Conservation (phyloP, 2,329 filamentous ascomycete species). For the Podosphaera fusca region DNA sequence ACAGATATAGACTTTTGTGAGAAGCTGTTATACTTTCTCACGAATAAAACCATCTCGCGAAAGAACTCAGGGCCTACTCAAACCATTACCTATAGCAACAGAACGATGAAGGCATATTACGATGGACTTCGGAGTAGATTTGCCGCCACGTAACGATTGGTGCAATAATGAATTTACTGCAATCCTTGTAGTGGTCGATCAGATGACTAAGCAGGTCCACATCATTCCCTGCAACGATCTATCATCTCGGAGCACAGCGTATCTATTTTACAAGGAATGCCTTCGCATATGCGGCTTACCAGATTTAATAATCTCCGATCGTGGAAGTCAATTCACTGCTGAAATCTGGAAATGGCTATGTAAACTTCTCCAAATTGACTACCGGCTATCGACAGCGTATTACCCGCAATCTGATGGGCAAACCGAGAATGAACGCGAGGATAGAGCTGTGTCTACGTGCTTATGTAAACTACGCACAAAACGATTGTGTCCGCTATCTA, state of each 20-base stretch:
- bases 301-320: slow-evolving; percentile 4
- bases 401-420: background rate
- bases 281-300: background rate
- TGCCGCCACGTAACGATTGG: background rate
- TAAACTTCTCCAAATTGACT: too few species aligned
- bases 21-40: background rate
- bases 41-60: background rate
- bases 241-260: background rate
- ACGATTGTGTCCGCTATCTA: background rate
- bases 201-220: background rate
- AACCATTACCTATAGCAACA: background rate
- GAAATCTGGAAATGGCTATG: slow-evolving; percentile 2
- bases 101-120: background rate
- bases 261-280: background rate
- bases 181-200: background rate
- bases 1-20: background rate
- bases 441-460: background rate
- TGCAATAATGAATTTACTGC: background rate
- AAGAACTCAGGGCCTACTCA: background rate
- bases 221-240: background rate
- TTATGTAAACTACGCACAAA: background rate
- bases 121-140: background rate
- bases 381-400: background rate
- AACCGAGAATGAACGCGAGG: background rate
- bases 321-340: slow-evolving; percentile 4